Evolutionary conservation across 192 early-diverging fungal genomes (phyloP), one percentile per base, ranked within the genome.

Genomic region (Rhizophagus clarus): DNA sequence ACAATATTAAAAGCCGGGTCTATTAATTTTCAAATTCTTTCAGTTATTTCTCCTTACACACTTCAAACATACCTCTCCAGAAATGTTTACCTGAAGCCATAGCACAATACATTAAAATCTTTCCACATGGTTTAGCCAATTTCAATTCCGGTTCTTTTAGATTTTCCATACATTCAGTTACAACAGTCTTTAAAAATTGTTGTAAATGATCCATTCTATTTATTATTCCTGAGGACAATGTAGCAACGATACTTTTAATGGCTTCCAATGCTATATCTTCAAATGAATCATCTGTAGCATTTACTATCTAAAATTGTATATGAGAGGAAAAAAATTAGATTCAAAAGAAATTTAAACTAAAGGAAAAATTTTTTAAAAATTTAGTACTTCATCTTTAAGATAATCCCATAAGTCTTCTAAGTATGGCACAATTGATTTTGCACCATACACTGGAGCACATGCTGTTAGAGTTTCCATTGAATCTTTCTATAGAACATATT

Each of bases 391-490:
- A 61, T 93, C 88, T 71, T 91, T 91, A 45, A 95, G 85, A 40
- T 85, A 87, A 66, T 94, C 92, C 82, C 95, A 94, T 32, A 99
- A 82, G 24, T 89, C 85, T 67, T 94, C 89, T 32, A 95, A 80
- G 74, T 94, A 87, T 3, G 91, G 90, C 15, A 87, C 78, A 24
- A 97, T 87, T 3, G 90, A 88, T 1, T 87, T 86, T 4, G 91
- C 85, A 37, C 91, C 93, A 82, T 96, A 99, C 0, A 92, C 92
- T 11, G 88, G 91, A 2, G 93, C 88, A 71, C 96, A 93, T 1
- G 91, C 91, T 8, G 93, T 85, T 29, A 99, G 83, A 0, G 96
- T 93, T 74, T 98, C 97, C 87, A 98, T 91, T 0, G 97, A 93
- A 85, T 99, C 97, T 82, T 91, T 88, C 91, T 94, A 82, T 61